Evolutionary conservation across 179 eudicot species (phyloP).

Genomic region (Camellia oleifera): DNA sequence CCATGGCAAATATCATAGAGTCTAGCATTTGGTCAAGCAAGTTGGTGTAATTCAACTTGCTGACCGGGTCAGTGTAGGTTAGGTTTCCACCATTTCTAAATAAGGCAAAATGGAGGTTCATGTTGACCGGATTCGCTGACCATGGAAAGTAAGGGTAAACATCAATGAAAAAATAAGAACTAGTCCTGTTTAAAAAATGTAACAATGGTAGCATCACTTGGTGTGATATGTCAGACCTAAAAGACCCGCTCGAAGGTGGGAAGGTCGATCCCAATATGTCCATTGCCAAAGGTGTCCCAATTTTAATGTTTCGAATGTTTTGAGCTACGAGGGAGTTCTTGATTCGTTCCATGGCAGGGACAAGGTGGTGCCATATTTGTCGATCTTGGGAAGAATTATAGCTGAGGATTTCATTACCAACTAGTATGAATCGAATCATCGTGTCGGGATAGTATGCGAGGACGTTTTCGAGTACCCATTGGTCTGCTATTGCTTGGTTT

Average conservation of each 20-base stretch:
- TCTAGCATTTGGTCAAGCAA: constrained; percentile 84
- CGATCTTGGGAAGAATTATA: constrained; percentile 20
- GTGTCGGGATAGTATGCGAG: constrained; percentile 66
- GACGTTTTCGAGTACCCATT: constrained; percentile 63
- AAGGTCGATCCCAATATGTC: constrained; percentile 44
- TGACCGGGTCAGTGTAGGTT: constrained; percentile 46
- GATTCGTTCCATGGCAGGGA: constrained; percentile 59
- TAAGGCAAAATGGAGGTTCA: constrained; percentile 59
- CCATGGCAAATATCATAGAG: constrained; percentile 60
- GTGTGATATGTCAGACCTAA: constrained; percentile 36
- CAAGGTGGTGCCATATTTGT: constrained; percentile 43
- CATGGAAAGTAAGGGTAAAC: constrained; percentile 76
- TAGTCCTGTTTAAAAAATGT: constrained; percentile 43
- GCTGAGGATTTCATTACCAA: constrained; percentile 73
- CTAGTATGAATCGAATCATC: constrained; percentile 55
- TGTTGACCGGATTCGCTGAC: constrained; percentile 39
- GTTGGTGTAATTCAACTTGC: constrained; percentile 56
- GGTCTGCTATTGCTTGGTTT: constrained; percentile 42
- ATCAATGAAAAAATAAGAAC: constrained; percentile 58
- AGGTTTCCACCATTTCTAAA: constrained; percentile 27
- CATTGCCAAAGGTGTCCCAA: constrained; percentile 80
- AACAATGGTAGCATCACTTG: constrained; percentile 44
- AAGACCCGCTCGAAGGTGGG: constrained; percentile 74
- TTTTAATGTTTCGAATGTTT: constrained; percentile 52
- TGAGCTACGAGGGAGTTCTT: constrained; percentile 28